Conservation (phyloP, 75 land plant species). For the Pinus taeda region DNA sequence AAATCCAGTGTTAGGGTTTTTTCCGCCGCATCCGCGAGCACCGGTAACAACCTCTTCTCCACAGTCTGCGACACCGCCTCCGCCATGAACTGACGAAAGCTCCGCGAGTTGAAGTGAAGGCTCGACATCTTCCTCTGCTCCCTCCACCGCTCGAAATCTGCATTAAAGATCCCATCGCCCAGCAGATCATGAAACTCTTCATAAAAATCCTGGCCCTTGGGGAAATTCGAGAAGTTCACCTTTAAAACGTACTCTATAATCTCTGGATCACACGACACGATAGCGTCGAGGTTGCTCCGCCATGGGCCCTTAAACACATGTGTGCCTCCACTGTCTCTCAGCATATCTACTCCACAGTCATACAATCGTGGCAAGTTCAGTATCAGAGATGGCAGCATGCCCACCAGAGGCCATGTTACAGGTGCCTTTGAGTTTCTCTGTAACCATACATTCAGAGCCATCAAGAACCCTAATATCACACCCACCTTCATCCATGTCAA, state of each 20-base stretch:
- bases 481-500: no score
- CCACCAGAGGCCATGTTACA: no score
- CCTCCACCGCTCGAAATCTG: conserved; percentile 69
- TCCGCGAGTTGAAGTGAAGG: conserved; percentile 58
- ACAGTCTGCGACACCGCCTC: conserved; percentile 8
- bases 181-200: conserved; percentile 31
- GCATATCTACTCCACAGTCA: conserved; percentile 50
- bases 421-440: no score
- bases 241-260: conserved; percentile 33
- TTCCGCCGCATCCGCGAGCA: conserved; percentile 14
- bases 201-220: conserved; percentile 24
- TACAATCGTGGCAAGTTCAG: conserved; percentile 32
- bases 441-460: no score
- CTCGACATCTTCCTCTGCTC: conserved; percentile 81
- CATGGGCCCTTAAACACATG: conserved; percentile 2
- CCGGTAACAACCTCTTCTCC: conserved; percentile 17
- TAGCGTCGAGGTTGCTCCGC: not conserved
- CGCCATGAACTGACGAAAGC: conserved; percentile 15
- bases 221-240: conserved; percentile 27
- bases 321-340: conserved; percentile 7
- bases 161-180: conserved; percentile 70
- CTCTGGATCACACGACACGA: conserved; percentile 13
- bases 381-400: no score
- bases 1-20: conserved; percentile 18
- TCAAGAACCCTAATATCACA: no score